Evolutionary conservation across 768 basidiomycete species (phyloP).

Genomic region (Pisolithus tinctorius): DNA sequence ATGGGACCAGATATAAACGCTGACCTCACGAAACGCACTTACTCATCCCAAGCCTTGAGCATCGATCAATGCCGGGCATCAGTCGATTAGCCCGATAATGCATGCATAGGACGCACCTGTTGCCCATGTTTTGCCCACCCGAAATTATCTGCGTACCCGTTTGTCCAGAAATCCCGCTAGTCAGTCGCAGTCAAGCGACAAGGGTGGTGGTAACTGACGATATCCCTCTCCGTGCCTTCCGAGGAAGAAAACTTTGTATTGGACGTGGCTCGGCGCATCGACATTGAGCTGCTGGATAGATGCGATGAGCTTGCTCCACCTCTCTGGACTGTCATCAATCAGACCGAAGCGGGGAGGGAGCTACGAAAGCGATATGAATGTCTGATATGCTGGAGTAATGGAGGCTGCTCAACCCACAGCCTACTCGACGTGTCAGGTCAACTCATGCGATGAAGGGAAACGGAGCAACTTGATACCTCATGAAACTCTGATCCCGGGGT

Average conservation of each 20-base stretch:
- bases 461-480: background rate
- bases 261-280: constrained; percentile 28
- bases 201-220: constrained; percentile 39
- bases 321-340: constrained; percentile 37
- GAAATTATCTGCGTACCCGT: constrained; percentile 55
- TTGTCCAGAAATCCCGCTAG: constrained; percentile 47
- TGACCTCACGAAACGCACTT: constrained; percentile 11
- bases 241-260: constrained; percentile 61
- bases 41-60: constrained; percentile 55
- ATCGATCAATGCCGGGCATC: background rate
- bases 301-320: constrained; percentile 43
- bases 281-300: constrained; percentile 44
- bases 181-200: constrained; percentile 38
- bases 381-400: background rate
- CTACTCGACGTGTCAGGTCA: background rate
- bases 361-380: constrained; percentile 25
- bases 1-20: background rate
- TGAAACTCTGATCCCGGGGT: background rate
- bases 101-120: constrained; percentile 19
- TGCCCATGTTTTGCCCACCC: constrained; percentile 62
- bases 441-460: background rate
- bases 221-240: constrained; percentile 69
- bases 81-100: background rate
- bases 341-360: constrained; percentile 55
- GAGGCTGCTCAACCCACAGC: background rate